phyloP scores from a whole-genome alignment of 2,329 filamentous ascomycete genomes.

The Zelopaecilomyces penicillatus region DNA sequence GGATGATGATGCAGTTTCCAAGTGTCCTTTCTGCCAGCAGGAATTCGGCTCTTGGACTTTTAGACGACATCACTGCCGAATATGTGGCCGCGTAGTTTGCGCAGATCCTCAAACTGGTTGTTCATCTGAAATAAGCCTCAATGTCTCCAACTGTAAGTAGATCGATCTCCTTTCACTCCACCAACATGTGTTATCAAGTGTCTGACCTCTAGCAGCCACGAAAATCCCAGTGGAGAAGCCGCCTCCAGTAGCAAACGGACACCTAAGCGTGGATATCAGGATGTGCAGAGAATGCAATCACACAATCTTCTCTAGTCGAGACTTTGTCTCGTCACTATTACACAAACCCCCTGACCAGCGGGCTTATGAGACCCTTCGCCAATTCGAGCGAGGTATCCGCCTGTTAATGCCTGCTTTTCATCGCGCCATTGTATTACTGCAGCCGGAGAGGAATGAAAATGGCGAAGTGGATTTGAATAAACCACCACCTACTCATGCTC shows the following conservation, averaged over 20 bases:
- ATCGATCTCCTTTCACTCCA: neutral
- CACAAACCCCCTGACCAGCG: conserved; percentile 66
- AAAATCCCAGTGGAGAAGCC: conserved; percentile 34
- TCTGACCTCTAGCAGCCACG: conserved; percentile 9
- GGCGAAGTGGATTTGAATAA: conserved; percentile 29
- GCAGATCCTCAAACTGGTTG: conserved; percentile 78
- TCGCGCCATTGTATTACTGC: conserved; percentile 61
- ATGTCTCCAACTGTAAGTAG: conserved; percentile 50
- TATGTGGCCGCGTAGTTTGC: conserved; percentile 89
- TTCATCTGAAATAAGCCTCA: conserved; percentile 75
- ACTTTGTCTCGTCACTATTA: conserved; percentile 64
- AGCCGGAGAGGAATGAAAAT: conserved; percentile 39
- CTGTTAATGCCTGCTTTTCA: conserved; percentile 79
- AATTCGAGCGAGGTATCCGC: conserved; percentile 82
- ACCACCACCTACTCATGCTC: conserved; percentile 46
- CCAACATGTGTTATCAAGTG: too few relatives aligned
- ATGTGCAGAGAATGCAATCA: conserved; percentile 84
- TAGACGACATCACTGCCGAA: conserved; percentile 84
- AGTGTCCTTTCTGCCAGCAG: conserved; percentile 92
- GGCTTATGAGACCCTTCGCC: conserved; percentile 72
- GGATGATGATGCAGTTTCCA: conserved; percentile 70
- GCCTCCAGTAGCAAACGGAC: conserved; percentile 24
- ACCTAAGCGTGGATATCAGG: conserved; percentile 69
- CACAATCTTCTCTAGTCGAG: conserved; percentile 56
- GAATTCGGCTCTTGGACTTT: conserved; percentile 93